These are phyloP conservation scores for Lathyrus aphaca DNA, from an alignment of 306 rosid species.

Conservation along the genomic window DNA sequence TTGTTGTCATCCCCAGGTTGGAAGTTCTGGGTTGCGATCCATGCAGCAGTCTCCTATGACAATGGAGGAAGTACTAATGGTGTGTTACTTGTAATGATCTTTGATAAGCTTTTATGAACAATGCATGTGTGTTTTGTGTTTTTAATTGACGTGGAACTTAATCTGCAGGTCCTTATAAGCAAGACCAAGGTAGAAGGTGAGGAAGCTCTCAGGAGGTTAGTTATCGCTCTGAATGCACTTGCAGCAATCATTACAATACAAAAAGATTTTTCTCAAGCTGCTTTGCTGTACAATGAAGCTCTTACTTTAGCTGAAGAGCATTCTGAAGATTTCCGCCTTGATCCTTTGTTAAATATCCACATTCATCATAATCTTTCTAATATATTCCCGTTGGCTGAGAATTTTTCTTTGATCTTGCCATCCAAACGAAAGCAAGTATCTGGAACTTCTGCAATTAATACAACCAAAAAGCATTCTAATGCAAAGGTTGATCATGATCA, in stretches of 20 bases:
- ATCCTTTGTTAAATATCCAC: conserved; percentile 84
- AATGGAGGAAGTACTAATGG: conserved; percentile 95
- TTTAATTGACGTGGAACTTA: conserved; percentile 36
- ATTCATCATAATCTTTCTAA: conserved; percentile 89
- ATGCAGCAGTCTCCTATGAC: conserved; percentile 96
- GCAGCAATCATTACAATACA: conserved; percentile 78
- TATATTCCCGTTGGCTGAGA: conserved; percentile 59
- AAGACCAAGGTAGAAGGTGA: conserved; percentile 96
- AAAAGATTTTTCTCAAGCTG: conserved; percentile 68
- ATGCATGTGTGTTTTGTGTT: not conserved
- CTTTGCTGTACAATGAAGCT: conserved; percentile 79
- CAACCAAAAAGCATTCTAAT: conserved; percentile 44
- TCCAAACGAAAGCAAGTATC: conserved; percentile 47
- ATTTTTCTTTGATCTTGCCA: conserved; percentile 40
- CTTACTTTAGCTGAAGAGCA: conserved; percentile 73
- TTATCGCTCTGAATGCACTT: conserved; percentile 85
- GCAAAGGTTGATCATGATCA: conserved; percentile 51
- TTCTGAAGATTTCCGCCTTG: conserved; percentile 84
- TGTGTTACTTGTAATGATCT: conserved; percentile 40
- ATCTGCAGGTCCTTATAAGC: conserved; percentile 82
- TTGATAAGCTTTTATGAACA: conserved; percentile 22
- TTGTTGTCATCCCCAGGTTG: conserved; percentile 98
- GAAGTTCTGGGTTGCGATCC: conserved; percentile 94
- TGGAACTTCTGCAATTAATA: conserved; percentile 41
- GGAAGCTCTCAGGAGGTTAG: conserved; percentile 86